A percentile compares a stretch with the other conserved stretches of the same genome.
phyloP scores from a whole-genome alignment of 1,139 yeast species.

The Taphrina wiesneri region DNA sequence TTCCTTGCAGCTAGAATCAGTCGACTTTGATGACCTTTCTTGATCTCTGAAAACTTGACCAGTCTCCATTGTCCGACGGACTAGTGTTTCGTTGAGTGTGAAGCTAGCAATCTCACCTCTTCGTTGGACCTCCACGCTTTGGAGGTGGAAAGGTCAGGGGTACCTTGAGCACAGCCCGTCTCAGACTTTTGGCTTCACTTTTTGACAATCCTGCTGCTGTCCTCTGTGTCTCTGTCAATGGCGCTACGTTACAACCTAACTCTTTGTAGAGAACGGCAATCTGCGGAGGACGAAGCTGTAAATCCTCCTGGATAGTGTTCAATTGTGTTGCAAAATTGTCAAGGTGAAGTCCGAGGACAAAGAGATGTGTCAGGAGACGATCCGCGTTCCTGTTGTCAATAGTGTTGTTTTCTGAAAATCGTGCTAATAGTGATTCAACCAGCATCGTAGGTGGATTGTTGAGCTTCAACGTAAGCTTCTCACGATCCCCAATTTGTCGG shows the following conservation, averaged over 20 bases:
- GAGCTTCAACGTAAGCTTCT: constrained; percentile 60
- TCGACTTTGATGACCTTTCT: too few species aligned
- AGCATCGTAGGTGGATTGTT: constrained; percentile 70
- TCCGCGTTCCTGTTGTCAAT: constrained; percentile 67
- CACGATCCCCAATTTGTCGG: constrained; percentile 59
- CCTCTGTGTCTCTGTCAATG: constrained; percentile 76
- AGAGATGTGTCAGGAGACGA: constrained; percentile 74
- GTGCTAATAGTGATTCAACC: constrained; percentile 68
- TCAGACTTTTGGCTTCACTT: constrained; percentile 63
- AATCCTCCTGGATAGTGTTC: constrained; percentile 79
- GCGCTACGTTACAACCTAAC: constrained; percentile 77
- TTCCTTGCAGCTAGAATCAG: too few species aligned
- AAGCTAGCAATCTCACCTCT: background rate
- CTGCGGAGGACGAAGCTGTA: constrained; percentile 66
- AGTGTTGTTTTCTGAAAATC: constrained; percentile 72
- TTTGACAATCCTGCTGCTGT: constrained; percentile 78
- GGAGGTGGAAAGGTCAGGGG: constrained; percentile 84
- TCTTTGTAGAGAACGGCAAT: constrained; percentile 62
- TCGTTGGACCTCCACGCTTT: constrained; percentile 17
- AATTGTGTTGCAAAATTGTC: constrained; percentile 75
- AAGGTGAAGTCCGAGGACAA: constrained; percentile 71
- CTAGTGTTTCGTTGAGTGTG: too few species aligned
- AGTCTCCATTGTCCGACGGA: too few species aligned
- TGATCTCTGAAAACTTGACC: too few species aligned
- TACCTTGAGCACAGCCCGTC: constrained; percentile 78